Percentiles rank a stretch among this genome's conserved stretches.
These are phyloP conservation scores for Bryoglossum gracile DNA, from an alignment of 495 filamentous ascomycete genomes.

Conservation along the genomic window DNA sequence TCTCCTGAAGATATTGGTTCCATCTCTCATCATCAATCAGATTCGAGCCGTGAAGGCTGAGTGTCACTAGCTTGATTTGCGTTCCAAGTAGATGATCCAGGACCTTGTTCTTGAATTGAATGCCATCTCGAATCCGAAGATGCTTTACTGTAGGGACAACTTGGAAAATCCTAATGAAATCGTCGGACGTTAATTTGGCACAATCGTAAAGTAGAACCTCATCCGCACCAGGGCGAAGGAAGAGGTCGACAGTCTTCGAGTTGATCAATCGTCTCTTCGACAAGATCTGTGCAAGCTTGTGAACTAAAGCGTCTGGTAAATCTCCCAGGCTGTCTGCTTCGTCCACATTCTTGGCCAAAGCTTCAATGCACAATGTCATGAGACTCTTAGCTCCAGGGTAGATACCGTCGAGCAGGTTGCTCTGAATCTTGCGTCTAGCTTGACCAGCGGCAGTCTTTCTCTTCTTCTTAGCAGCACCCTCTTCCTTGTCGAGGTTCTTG, in stretches of 20 bases:
- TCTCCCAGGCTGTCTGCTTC: conserved; percentile 81
- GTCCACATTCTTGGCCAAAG: conserved; percentile 72
- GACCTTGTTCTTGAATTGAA: conserved; percentile 77
- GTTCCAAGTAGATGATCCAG: conserved; percentile 73
- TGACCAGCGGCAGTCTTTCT: conserved; percentile 37
- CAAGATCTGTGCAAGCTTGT: conserved; percentile 72
- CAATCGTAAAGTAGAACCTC: conserved; percentile 74
- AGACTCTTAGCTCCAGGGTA: conserved; percentile 66
- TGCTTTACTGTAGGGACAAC: conserved; percentile 56
- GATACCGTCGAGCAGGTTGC: conserved; percentile 69
- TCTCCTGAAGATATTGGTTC: conserved; percentile 53
- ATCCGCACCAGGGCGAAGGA: conserved; percentile 60
- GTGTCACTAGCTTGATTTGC: conserved; percentile 50
- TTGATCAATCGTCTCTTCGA: conserved; percentile 71
- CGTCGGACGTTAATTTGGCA: conserved; percentile 62
- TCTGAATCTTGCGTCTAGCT: conserved; percentile 63
- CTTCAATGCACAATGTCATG: conserved; percentile 75
- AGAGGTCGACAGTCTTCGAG: conserved; percentile 62
- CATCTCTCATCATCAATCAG: conserved; percentile 66
- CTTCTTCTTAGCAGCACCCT: conserved; percentile 55
- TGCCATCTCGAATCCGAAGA: conserved; percentile 69
- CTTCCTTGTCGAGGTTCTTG: conserved; percentile 61
- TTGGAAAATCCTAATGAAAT: conserved; percentile 77
- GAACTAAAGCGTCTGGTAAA: conserved; percentile 56
- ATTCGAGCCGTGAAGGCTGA: conserved; percentile 69